Evolutionary conservation across 805 yeast genomes (phyloP).

Genomic region (Wickerhamiella dianesei): DNA sequence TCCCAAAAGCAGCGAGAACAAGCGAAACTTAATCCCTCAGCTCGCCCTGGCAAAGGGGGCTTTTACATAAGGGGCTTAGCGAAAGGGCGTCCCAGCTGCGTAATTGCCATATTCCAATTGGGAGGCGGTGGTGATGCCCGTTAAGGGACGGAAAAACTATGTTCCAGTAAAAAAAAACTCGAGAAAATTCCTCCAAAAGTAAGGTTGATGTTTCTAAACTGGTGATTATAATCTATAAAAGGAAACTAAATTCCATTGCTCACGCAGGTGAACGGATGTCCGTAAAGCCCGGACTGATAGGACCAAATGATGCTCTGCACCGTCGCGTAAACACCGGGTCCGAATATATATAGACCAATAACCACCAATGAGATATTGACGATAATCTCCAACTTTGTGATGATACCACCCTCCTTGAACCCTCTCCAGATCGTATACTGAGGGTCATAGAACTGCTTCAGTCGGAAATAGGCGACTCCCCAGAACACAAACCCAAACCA

Average conservation of each 20-base stretch:
- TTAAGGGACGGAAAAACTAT: too few species aligned
- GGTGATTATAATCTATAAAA: too few species aligned
- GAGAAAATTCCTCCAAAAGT: too few species aligned
- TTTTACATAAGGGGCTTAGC: too few species aligned
- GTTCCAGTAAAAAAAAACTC: too few species aligned
- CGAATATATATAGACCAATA: constrained; percentile 41
- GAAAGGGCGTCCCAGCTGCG: too few species aligned
- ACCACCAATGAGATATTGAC: constrained; percentile 29
- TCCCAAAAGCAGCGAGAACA: too few species aligned
- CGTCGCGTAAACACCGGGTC: constrained; percentile 47
- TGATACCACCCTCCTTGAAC: constrained; percentile 21
- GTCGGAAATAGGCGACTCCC: constrained; percentile 37
- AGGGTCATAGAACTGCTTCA: constrained; percentile 29
- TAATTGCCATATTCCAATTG: too few species aligned
- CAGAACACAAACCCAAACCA: constrained; percentile 55
- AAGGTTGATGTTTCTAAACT: too few species aligned
- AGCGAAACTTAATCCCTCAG: too few species aligned
- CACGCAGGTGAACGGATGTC: constrained; percentile 40
- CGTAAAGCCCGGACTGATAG: constrained; percentile 36
- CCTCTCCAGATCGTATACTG: constrained; percentile 23
- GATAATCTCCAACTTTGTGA: constrained; percentile 29
- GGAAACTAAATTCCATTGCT: constrained; percentile 27
- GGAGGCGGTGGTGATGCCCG: too few species aligned
- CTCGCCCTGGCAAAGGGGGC: too few species aligned
- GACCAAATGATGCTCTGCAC: constrained; percentile 39